phyloP scores from a whole-genome alignment of 2,329 filamentous ascomycete species.

The Pseudopyricularia javanii region DNA sequence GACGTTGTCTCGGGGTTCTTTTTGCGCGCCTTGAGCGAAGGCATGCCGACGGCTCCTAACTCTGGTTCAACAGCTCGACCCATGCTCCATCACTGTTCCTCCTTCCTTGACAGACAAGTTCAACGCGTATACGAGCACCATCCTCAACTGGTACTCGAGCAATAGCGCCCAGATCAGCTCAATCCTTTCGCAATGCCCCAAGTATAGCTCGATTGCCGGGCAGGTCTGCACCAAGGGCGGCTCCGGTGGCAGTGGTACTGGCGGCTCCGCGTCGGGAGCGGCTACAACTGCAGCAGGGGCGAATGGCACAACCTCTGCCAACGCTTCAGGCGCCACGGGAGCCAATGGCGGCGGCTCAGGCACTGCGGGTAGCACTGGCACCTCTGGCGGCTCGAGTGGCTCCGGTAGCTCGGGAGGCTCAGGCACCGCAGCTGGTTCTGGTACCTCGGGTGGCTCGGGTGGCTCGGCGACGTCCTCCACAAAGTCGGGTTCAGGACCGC shows the following conservation, averaged over 20 bases:
- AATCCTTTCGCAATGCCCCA: not conserved
- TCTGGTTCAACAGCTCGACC: not conserved
- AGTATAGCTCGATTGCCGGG: not conserved
- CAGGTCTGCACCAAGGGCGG: not conserved
- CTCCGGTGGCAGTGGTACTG: not conserved
- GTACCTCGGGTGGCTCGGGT: no score
- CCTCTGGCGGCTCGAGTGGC: not conserved
- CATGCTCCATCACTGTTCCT: not conserved
- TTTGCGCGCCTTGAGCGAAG: no score
- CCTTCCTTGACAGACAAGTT: not conserved
- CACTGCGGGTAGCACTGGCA: not conserved
- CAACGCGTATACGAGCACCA: not conserved
- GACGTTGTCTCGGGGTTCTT: no score
- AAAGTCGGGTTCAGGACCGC: slow-evolving; percentile 4
- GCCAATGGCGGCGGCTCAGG: no score
- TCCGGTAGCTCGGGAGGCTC: no score
- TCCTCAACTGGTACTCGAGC: not conserved
- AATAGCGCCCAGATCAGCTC: not conserved
- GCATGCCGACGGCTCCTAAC: not conserved
- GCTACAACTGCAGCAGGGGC: not conserved
- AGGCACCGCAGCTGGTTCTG: no score
- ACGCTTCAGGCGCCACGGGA: not conserved
- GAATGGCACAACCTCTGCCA: not conserved
- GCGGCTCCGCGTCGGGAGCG: not conserved
- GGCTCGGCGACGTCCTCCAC: not conserved